Evolutionary conservation across 2,329 filamentous ascomycete species (phyloP).

Genomic region (Cladophialophora exuberans): DNA sequence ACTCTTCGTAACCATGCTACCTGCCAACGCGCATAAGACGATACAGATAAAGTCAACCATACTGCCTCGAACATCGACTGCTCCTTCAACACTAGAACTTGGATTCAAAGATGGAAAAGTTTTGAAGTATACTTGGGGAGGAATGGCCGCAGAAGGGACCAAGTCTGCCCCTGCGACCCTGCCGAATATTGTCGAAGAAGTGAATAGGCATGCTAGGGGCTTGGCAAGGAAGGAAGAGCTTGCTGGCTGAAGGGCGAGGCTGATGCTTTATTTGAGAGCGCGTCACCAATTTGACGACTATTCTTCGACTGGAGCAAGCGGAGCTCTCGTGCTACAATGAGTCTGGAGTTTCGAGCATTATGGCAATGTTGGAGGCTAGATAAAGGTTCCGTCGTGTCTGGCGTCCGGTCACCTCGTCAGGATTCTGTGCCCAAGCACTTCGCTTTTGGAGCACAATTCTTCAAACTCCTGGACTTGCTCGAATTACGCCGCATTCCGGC

Average conservation of each 20-base stretch:
- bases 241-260: constrained; percentile 44
- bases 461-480: too few species aligned
- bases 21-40: constrained; percentile 72
- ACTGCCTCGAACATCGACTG: constrained; percentile 65
- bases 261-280: not conserved
- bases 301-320: too few species aligned
- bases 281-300: too few species aligned
- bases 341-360: too few species aligned
- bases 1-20: constrained; percentile 83
- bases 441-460: too few species aligned
- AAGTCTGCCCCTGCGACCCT: constrained; percentile 62
- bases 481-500: too few species aligned
- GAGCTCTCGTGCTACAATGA: too few species aligned
- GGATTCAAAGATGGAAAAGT: constrained; percentile 98
- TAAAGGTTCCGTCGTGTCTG: too few species aligned
- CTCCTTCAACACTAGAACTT: constrained; percentile 70
- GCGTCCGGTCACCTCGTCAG: too few species aligned
- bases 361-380: too few species aligned
- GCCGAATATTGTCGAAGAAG: constrained; percentile 82
- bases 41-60: constrained; percentile 80
- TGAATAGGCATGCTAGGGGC: constrained; percentile 83
- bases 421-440: too few species aligned
- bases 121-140: constrained; percentile 62
- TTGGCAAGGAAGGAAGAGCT: constrained; percentile 84
- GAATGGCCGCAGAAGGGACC: constrained; percentile 5